phyloP scores from a whole-genome alignment of 345 rosid species.

The Durio zibethinus region DNA sequence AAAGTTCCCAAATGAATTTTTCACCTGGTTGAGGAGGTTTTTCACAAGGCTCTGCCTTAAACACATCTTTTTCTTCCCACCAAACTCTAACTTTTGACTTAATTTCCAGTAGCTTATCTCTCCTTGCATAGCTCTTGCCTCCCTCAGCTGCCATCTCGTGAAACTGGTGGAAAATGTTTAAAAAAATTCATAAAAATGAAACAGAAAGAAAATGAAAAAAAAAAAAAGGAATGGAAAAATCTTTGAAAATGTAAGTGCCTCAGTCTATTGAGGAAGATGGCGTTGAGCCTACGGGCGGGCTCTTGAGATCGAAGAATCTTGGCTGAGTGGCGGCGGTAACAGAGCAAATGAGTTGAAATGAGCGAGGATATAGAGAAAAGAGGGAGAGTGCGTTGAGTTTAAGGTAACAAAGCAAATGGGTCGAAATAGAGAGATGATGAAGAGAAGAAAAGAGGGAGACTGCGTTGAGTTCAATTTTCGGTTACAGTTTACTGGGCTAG shows the following conservation, averaged over 20 bases:
- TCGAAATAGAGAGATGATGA: no score
- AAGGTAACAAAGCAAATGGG: no score
- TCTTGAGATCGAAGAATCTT: constrained; percentile 16
- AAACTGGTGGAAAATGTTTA: neutral
- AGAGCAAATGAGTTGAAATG: neutral
- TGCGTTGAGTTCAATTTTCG: no score
- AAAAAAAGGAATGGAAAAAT: neutral
- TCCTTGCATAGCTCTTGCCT: constrained; percentile 66
- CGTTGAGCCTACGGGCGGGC: constrained; percentile 15
- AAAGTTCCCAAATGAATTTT: constrained; percentile 21
- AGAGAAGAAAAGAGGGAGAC: no score
- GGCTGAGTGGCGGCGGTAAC: neutral
- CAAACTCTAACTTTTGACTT: constrained; percentile 40
- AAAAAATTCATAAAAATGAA: neutral
- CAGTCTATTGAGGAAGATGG: constrained; percentile 6
- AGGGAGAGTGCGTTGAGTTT: neutral
- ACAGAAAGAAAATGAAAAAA: neutral
- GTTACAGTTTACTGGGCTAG: no score
- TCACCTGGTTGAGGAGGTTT: constrained; percentile 12
- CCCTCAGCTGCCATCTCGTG: constrained; percentile 60
- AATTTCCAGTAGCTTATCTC: constrained; percentile 73
- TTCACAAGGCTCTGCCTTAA: constrained; percentile 34
- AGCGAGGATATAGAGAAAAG: neutral
- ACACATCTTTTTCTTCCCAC: constrained; percentile 79
- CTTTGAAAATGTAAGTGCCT: neutral